Conservation (phyloP, 805 yeast genomes). For the Starmerella cellae region DNA sequence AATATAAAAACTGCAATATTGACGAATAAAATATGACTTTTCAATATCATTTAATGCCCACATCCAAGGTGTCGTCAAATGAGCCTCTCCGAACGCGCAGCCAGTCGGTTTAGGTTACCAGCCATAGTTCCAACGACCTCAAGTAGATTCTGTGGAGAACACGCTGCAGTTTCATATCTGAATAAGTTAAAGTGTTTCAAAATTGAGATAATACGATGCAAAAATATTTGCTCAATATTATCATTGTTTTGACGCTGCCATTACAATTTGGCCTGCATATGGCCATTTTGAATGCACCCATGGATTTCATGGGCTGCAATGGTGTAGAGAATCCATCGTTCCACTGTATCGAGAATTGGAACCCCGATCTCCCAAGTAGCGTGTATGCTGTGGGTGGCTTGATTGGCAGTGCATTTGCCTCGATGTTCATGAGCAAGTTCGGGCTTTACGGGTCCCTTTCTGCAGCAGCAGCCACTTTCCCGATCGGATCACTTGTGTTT, state of each 20-base stretch:
- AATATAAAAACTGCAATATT: too few relatives aligned
- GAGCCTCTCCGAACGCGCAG: too few relatives aligned
- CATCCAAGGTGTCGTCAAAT: too few relatives aligned
- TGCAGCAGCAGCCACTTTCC: constrained; percentile 36
- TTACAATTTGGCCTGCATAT: constrained; percentile 88
- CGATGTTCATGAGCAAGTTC: constrained; percentile 44
- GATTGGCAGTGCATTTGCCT: constrained; percentile 56
- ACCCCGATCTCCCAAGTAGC: constrained; percentile 63
- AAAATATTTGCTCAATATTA: not conserved
- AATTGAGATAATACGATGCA: not conserved
- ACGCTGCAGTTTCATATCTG: too few relatives aligned
- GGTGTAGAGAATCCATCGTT: constrained; percentile 13
- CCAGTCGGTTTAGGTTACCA: too few relatives aligned
- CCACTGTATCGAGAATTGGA: constrained; percentile 46
- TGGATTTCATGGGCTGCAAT: constrained; percentile 49
- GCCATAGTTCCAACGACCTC: too few relatives aligned
- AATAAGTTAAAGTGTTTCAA: too few relatives aligned
- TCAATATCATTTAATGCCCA: too few relatives aligned
- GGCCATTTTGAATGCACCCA: constrained; percentile 90
- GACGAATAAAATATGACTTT: too few relatives aligned
- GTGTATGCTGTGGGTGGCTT: constrained; percentile 77
- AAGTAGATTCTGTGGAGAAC: too few relatives aligned
- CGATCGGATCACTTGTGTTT: constrained; percentile 51
- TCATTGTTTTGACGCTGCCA: constrained; percentile 8
- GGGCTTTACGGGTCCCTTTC: constrained; percentile 50